Evolutionary conservation across 352 stramenopile genomes (phyloP).

Genomic region (Globisporangium camurandrum): DNA sequence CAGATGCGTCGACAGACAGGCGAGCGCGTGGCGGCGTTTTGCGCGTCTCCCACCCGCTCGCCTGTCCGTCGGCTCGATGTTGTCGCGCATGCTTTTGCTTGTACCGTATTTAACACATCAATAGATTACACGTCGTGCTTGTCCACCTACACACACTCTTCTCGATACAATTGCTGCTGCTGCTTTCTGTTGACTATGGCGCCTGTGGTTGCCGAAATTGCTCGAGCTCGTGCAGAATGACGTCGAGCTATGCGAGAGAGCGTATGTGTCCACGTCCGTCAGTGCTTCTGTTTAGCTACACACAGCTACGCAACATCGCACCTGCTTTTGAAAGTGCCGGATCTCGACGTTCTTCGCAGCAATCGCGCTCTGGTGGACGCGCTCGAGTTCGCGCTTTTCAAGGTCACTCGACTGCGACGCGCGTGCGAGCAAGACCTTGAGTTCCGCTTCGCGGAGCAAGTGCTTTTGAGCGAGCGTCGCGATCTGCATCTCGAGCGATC

Average conservation of each 20-base stretch:
- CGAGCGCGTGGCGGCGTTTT: too few relatives aligned
- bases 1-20: not conserved
- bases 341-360: slow-evolving; percentile 77
- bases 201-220: slow-evolving; percentile 20
- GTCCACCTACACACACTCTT: slow-evolving; percentile 1
- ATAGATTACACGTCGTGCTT: slow-evolving; percentile 15
- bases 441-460: slow-evolving; percentile 58
- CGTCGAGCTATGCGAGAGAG: slow-evolving; percentile 22
- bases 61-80: not conserved
- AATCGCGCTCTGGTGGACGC: slow-evolving; percentile 46
- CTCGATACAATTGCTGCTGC: slow-evolving; percentile 6
- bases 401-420: slow-evolving; percentile 59
- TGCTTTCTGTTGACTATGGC: slow-evolving; percentile 3
- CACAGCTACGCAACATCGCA: slow-evolving; percentile 3
- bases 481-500: slow-evolving; percentile 62
- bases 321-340: slow-evolving; percentile 59
- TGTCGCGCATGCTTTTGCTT: not conserved
- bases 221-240: slow-evolving; percentile 58
- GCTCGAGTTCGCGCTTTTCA: slow-evolving; percentile 50
- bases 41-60: too few relatives aligned
- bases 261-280: too few relatives aligned
- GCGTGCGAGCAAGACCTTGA: slow-evolving; percentile 63
- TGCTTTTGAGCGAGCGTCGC: slow-evolving; percentile 75
- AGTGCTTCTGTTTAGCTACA: not conserved
- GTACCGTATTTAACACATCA: slow-evolving; percentile 13